phyloP scores from a whole-genome alignment of 129 eudicot species.

The Sambucus nigra region DNA sequence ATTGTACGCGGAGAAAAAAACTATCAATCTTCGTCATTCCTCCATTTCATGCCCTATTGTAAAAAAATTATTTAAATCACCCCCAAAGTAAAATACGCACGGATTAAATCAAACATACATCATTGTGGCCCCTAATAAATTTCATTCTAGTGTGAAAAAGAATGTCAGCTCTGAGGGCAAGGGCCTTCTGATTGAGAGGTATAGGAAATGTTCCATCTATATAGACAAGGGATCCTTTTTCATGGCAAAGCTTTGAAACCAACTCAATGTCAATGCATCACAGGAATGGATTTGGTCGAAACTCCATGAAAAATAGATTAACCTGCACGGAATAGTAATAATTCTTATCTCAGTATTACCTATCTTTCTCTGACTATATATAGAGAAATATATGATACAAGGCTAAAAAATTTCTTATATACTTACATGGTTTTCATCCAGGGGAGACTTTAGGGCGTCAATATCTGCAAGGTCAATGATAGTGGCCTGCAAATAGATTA shows the following conservation, averaged over 20 bases:
- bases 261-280: slow-evolving; percentile 89
- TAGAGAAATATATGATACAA: background rate
- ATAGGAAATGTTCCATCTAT: slow-evolving; percentile 28
- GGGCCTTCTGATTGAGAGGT: slow-evolving; percentile 28
- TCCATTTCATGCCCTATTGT: too few species aligned
- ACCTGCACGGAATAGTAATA: slow-evolving; percentile 36
- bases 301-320: slow-evolving; percentile 76
- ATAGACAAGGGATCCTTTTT: slow-evolving; percentile 23
- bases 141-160: slow-evolving; percentile 26
- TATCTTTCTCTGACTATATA: background rate
- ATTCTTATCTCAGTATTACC: background rate
- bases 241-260: slow-evolving; percentile 24
- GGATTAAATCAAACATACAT: slow-evolving; percentile 15
- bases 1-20: too few species aligned
- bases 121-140: slow-evolving; percentile 31
- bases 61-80: too few species aligned
- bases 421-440: slow-evolving; percentile 60
- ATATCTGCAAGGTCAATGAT: slow-evolving; percentile 85
- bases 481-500: slow-evolving; percentile 39
- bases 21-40: too few species aligned
- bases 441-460: slow-evolving; percentile 52
- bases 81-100: too few species aligned
- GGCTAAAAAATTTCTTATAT: background rate
- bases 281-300: slow-evolving; percentile 86
- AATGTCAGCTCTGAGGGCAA: slow-evolving; percentile 26